Percentiles rank a stretch among this genome's conserved stretches.
phyloP scores from a whole-genome alignment of 202 grass and related monocot species.

The Dendrocalamus latiflorus region DNA sequence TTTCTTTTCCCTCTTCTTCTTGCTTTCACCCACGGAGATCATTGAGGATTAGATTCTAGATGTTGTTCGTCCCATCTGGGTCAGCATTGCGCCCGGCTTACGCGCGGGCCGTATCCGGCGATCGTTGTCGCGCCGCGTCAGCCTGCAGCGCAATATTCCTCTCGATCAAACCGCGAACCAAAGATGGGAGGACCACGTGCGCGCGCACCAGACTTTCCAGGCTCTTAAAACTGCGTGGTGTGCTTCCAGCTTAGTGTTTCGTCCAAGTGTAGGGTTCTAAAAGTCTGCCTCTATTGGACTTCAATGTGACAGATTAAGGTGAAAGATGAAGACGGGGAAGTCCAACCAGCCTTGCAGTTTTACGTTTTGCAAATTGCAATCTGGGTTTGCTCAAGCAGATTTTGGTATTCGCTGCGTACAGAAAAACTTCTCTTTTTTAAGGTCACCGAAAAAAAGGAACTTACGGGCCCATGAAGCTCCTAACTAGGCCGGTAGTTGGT shows the following conservation, averaged over 20 bases:
- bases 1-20: neutral
- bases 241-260: neutral
- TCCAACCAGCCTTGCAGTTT: neutral
- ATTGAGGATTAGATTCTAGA: neutral
- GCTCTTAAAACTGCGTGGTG: neutral
- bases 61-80: neutral
- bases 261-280: no score
- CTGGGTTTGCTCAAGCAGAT: neutral
- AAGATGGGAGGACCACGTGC: neutral
- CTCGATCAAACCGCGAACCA: neutral
- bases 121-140: slow-evolving; percentile 16
- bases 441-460: neutral
- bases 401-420: neutral
- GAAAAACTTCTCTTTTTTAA: neutral
- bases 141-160: neutral
- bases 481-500: neutral
- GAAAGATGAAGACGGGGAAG: neutral
- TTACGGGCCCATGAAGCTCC: neutral
- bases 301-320: neutral
- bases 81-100: neutral
- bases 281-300: neutral
- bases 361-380: neutral
- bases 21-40: neutral
- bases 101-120: slow-evolving; percentile 16
- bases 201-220: neutral